phyloP scores from a whole-genome alignment of 2,329 filamentous ascomycete species.

The Talaromyces islandicus region DNA sequence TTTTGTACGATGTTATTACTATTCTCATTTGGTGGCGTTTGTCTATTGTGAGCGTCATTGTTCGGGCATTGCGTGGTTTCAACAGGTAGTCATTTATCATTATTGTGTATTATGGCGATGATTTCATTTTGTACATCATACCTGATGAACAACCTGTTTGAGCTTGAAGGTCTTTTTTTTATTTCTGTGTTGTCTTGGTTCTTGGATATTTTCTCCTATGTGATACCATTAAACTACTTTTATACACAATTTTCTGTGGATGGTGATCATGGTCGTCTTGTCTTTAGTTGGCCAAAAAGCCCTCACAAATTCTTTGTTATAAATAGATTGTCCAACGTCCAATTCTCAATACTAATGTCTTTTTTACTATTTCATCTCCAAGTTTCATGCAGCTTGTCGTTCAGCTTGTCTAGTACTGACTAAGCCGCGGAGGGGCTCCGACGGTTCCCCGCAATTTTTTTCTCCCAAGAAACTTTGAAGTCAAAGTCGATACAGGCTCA shows the following conservation, averaged over 20 bases:
- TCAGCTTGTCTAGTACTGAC: not conserved
- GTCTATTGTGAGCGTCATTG: slow-evolving; percentile 3
- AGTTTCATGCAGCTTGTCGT: no score
- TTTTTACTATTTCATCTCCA: no score
- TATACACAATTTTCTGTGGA: not conserved
- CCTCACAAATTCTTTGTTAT: not conserved
- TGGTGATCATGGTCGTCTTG: not conserved
- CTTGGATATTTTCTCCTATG: not conserved
- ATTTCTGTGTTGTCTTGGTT: not conserved
- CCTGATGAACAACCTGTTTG: not conserved
- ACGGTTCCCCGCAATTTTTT: not conserved
- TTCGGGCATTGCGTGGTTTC: slow-evolving; percentile 3
- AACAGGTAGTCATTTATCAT: not conserved
- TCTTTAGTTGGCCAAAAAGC: not conserved
- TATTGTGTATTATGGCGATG: not conserved
- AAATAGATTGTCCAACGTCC: not conserved
- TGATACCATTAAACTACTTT: not conserved
- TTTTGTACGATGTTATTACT: slow-evolving; percentile 6
- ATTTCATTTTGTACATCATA: not conserved
- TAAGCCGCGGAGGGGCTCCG: not conserved
- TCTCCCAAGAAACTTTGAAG: not conserved
- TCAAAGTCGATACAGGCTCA: not conserved
- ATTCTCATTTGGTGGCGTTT: slow-evolving; percentile 8
- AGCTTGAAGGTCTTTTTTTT: not conserved
- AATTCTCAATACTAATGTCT: no score